Conservation (phyloP, 768 basidiomycete genomes). For the Amanita subjunquillea region DNA sequence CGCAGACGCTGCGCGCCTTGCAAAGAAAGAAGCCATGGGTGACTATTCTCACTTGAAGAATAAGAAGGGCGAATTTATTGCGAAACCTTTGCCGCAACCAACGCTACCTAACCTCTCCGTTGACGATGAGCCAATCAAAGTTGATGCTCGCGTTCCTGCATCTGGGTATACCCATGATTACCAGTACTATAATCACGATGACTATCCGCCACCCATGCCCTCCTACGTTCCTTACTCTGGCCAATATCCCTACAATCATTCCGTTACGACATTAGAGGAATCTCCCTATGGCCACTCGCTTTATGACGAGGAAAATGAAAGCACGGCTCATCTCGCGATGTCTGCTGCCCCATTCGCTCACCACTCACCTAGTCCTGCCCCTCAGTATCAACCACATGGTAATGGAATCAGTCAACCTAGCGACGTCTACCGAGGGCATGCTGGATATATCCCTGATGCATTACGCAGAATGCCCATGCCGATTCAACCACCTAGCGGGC, state of each 20-base stretch:
- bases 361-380: conserved; percentile 21
- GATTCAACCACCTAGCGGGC: conserved; percentile 11
- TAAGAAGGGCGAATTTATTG: conserved; percentile 79
- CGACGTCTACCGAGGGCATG: conserved; percentile 46
- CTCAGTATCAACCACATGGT: not conserved
- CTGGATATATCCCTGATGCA: conserved; percentile 20
- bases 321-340: conserved; percentile 46
- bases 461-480: conserved; percentile 13
- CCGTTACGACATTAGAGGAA: conserved; percentile 46
- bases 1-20: conserved; percentile 68
- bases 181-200: conserved; percentile 45
- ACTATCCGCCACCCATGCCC: conserved; percentile 68
- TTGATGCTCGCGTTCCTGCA: conserved; percentile 40
- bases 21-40: conserved; percentile 85
- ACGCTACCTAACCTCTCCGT: conserved; percentile 90
- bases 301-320: conserved; percentile 66
- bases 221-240: conserved; percentile 60
- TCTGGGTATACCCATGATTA: conserved; percentile 46
- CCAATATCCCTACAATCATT: conserved; percentile 51
- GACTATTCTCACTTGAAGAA: conserved; percentile 89
- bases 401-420: conserved; percentile 16
- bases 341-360: conserved; percentile 52
- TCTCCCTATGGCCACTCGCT: conserved; percentile 33
- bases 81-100: conserved; percentile 81
- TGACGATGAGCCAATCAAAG: conserved; percentile 59